Evolutionary conservation across 202 grass and related monocot species (phyloP).

Genomic region (Panicum virgatum): DNA sequence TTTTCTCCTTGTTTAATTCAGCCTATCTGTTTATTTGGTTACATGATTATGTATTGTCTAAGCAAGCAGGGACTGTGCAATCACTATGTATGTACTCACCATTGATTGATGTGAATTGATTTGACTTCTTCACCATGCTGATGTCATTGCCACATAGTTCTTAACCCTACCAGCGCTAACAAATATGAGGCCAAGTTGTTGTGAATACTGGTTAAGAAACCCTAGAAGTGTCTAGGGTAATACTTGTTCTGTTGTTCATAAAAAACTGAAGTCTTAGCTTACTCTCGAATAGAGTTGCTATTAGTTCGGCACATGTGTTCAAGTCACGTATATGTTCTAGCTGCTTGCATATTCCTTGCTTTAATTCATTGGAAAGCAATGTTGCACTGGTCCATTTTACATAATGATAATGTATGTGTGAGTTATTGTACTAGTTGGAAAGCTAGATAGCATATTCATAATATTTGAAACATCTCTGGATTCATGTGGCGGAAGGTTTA

Average conservation of each 20-base stretch:
- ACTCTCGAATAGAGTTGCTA: not conserved
- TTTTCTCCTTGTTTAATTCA: not conserved
- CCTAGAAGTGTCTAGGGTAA: not conserved
- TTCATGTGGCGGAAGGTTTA: not conserved
- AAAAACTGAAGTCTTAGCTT: not conserved
- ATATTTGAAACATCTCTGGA: not conserved
- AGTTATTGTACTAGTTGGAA: not conserved
- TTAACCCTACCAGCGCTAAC: not conserved
- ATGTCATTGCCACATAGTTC: not conserved
- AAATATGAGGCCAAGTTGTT: not conserved
- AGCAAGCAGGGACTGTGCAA: not conserved
- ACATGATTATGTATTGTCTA: not conserved
- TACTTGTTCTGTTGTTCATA: not conserved
- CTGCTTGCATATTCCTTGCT: not conserved
- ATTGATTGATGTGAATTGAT: not conserved
- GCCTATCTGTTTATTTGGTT: not conserved
- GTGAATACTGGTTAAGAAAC: not conserved
- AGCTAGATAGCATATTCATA: not conserved
- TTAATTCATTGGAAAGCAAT: not conserved
- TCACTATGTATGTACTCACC: not conserved
- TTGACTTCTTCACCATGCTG: not conserved
- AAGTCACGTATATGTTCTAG: not conserved
- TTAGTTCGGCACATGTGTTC: not conserved
- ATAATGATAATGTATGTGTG: not conserved
- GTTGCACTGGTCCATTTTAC: not conserved